Evolutionary conservation across 2,329 filamentous ascomycete genomes (phyloP).

Genomic region (Colletotrichum higginsianum): DNA sequence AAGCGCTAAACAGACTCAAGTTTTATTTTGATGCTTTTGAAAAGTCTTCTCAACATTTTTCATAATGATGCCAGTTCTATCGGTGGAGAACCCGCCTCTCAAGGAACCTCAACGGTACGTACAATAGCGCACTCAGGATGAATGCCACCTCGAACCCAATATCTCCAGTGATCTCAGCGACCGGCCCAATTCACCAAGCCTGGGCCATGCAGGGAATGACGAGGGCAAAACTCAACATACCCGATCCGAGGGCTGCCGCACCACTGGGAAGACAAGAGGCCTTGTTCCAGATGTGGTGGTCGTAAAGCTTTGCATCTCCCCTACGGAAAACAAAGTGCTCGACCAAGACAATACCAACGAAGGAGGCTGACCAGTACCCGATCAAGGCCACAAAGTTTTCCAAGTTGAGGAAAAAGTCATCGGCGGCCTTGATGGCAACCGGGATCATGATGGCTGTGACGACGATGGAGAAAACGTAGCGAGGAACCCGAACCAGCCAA

Average conservation of each 20-base stretch:
- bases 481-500: slow-evolving; percentile 68
- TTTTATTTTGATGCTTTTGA: no score
- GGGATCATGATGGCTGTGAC: slow-evolving; percentile 73
- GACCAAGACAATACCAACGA: slow-evolving; percentile 63
- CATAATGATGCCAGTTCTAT: not conserved
- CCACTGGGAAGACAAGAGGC: slow-evolving; percentile 62
- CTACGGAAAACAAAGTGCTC: slow-evolving; percentile 66
- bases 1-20: no score
- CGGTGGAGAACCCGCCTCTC: slow-evolving; percentile 55
- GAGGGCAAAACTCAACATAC: slow-evolving; percentile 62
- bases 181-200: slow-evolving; percentile 73
- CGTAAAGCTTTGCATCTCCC: slow-evolving; percentile 60
- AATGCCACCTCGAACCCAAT: slow-evolving; percentile 77
- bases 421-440: slow-evolving; percentile 68
- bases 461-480: slow-evolving; percentile 70
- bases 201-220: slow-evolving; percentile 73
- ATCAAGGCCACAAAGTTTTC: slow-evolving; percentile 71
- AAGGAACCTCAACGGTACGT: slow-evolving; percentile 62
- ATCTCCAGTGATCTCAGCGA: slow-evolving; percentile 72
- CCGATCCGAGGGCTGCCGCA: slow-evolving; percentile 62
- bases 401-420: slow-evolving; percentile 70
- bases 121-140: slow-evolving; percentile 62
- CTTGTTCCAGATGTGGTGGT: slow-evolving; percentile 64
- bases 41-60: no score
- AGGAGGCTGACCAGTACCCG: slow-evolving; percentile 72